Base-by-base conservation (phyloP, 169 alveolate species). In the Plasmodium adleri region DNA sequence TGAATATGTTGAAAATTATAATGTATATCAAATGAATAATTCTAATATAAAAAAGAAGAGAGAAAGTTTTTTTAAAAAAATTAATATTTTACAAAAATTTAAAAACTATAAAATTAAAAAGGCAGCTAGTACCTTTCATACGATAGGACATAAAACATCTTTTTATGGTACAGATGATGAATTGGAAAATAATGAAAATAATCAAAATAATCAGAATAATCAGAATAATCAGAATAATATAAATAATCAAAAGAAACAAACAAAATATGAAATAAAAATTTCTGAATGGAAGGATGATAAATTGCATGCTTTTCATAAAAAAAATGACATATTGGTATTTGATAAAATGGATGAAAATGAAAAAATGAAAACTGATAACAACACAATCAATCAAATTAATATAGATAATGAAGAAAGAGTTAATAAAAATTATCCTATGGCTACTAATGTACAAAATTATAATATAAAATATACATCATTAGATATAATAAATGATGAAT, bases 21-120 rank as follows among this genome's bases (percentile, higher is more conserved):
- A n/a, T 8, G 58, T 8, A 50, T 24, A 32, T 52, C 17, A 78
- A 64, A 24, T 6, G 26, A 66, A 78, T 20, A 50, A 50, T 68
- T 54, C 13, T 66, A 13, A 80, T 54, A 15, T 45, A 32, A 80
- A 66, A 68, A 80, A 68, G 15, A 80, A 80, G 52, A 80, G 85
- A 80, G 90, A 80, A 80, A 80, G 90, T 22, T 80, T 80, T 68
- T 80, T 80, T 60, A 74, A 80, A 80, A 80, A 80, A 68, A 80
- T 80, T 62, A 80, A 80, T 68, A 43, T 80, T 54, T 54, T 80
- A 39, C 90, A 59, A 80, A 80, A 80, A 68, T 80, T 39, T 56
- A 67, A 58, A 67, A 80, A 80, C n/a, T 68, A 80, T 24, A 80
- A 80, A 56, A 80, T 67, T 52, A 80, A 56, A 68, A 80, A 80